A percentile compares a stretch with the other conserved stretches of the same genome.
Conservation (phyloP, 2,329 filamentous ascomycete genomes). For the Fusarium sororula region DNA sequence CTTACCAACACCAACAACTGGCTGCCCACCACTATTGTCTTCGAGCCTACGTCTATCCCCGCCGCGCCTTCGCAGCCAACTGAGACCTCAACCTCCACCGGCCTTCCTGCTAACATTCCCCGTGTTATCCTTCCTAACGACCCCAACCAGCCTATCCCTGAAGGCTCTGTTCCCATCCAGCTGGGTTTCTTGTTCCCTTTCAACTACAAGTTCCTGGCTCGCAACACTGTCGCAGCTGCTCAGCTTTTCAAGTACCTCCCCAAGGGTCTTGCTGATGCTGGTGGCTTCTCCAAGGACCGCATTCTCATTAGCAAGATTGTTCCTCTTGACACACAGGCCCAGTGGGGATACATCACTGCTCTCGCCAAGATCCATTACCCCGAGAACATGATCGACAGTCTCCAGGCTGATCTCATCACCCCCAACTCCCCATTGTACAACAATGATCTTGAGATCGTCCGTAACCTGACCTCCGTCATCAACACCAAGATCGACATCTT, state of each 20-base stretch:
- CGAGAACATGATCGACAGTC: constrained; percentile 69
- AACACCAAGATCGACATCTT: constrained; percentile 74
- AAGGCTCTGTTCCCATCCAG: constrained; percentile 77
- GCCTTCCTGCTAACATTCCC: constrained; percentile 74
- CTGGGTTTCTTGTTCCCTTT: constrained; percentile 83
- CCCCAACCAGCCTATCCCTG: constrained; percentile 61
- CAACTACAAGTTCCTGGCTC: constrained; percentile 85
- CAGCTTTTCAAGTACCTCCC: constrained; percentile 89
- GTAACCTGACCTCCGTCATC: constrained; percentile 80
- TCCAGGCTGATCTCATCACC: constrained; percentile 75
- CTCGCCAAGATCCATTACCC: constrained; percentile 76
- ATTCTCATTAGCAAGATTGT: constrained; percentile 76
- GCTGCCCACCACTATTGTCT: constrained; percentile 70
- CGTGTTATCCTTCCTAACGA: constrained; percentile 78
- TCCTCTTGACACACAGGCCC: constrained; percentile 76
- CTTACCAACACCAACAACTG: constrained; percentile 56
- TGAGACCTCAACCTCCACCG: constrained; percentile 57
- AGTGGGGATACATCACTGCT: constrained; percentile 83
- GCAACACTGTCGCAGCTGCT: constrained; percentile 74
- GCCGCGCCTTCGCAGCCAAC: constrained; percentile 43
- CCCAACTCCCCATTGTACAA: constrained; percentile 80
- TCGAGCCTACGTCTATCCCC: constrained; percentile 54
- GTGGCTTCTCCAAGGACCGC: constrained; percentile 63
- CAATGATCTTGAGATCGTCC: constrained; percentile 71
- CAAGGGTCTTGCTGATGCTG: constrained; percentile 71